Evolutionary conservation across 345 rosid species (phyloP), one percentile per base, ranked within the genome.

Genomic region (Hypericum perforatum): DNA sequence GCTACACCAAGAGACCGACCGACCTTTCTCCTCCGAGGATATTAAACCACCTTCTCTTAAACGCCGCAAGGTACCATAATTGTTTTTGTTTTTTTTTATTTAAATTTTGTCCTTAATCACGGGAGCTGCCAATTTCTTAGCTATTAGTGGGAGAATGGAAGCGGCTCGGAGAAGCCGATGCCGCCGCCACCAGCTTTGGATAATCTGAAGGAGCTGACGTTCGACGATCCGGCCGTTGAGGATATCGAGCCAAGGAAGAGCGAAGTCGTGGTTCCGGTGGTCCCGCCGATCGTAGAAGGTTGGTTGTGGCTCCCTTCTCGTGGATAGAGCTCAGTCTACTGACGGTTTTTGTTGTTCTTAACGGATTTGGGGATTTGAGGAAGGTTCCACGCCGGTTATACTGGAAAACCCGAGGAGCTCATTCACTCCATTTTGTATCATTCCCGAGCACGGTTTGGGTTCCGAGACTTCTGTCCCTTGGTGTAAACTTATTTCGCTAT

Each of bases 401-500:
- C 52, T 66, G 59, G 87, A 81, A 41, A 89, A 85, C 62, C 72
- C 75, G 13, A 70, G 73, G 65, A 73, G 69, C 63, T 74, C 87
- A 0, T 71, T 73, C 39, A 38, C 89, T 8, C 41, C 78, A 0
- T 68, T 74, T 82, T 75, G 59, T 62, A 54, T 50, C 40, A 61
- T 42, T 63, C 82, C 63, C 53, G 81, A 80, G 69, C 76, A 71
- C 37, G 76, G 61, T 42, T 57, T 64, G 7, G 60, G 41, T 53
- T 66, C 61, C 5, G 78, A 75, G 50, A 58, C 76, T 6, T 55
- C 82, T 9, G 22, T 62, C 4, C 86, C 94, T 12, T 84, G 95
- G 97, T 78, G 89, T 60, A 76, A 70, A 60, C 86, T 90, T 57
- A 66, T 90, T 7, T 68, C 97, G 14, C 86, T 82, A 70, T 82